Base-by-base conservation (phyloP, 208 protist species). In the Acanthamoeba castellanii region DNA sequence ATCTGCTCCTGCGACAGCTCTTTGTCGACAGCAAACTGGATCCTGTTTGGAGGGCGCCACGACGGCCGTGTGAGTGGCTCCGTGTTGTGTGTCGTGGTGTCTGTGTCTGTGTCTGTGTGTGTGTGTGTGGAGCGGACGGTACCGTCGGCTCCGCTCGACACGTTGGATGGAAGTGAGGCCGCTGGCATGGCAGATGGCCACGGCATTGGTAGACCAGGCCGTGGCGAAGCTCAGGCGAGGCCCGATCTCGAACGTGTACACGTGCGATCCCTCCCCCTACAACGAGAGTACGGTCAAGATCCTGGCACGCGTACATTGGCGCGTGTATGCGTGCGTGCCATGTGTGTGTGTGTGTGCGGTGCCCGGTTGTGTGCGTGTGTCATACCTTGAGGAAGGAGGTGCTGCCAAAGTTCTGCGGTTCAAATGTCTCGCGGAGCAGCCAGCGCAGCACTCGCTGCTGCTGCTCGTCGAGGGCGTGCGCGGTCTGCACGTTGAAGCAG, bases 141-240 rank as follows among this genome's bases (percentile, higher is more conserved):
- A 98, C 45, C 97, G 93, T 14, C 96, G 95, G 18, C 95, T 97
- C 34, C 96, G 66, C 89, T 98, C 97, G 13, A 98, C 95, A 32
- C 97, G 95, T 20, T 92, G 30, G n/a, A 98, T 47, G 22, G 34
- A 3, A 6, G 64, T 13, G 0, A 98, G 66, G 64, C 96, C 96
- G 95, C 96, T 96, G 11, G 96, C 78, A 25, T 96, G 61, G 92
- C 97, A 97, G 42, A 98, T 97, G 4, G 96, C 87, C 13, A 97
- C 95, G 7, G 97, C 97, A 92, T 98, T 98, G 9, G 97, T 97
- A 18, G 96, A 98, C 96, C 97, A 98, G 4, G 97, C 96, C 7
- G 97, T 98, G 42, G 92, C 96, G 55, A 98, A 98, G 82, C 95
- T 97, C 95, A 98, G 84, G 72, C 97, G 96, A 30, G 97, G 97